Evolutionary conservation across 108 stramenopile species (phyloP).

Genomic region (Aureococcus anophagefferens): DNA sequence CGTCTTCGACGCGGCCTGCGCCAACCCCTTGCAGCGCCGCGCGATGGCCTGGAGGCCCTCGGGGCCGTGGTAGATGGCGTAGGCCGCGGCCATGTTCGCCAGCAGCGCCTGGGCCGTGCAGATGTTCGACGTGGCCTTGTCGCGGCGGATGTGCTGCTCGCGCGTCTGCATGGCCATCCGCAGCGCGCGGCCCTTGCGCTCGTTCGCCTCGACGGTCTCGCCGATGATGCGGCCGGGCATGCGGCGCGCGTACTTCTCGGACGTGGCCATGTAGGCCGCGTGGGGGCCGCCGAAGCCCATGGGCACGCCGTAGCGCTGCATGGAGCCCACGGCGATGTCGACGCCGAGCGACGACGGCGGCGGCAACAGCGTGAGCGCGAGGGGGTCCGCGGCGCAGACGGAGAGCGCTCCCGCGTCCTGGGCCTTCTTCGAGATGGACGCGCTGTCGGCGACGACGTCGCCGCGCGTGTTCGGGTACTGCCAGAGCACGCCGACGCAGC

Average conservation of each 20-base stretch:
- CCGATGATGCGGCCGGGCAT: constrained; percentile 98
- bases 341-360: constrained; percentile 87
- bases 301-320: constrained; percentile 97
- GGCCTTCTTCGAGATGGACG: constrained; percentile 19
- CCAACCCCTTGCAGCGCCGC: constrained; percentile 45
- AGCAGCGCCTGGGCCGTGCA: constrained; percentile 98
- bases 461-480: constrained; percentile 99
- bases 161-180: constrained; percentile 99
- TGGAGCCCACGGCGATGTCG: constrained; percentile 94
- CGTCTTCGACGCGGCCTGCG: constrained; percentile 18
- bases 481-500: constrained; percentile 77
- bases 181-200: constrained; percentile 73
- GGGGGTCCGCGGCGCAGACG: constrained; percentile 84
- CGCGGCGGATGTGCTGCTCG: constrained; percentile 94
- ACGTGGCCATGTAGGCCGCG: constrained; percentile 91
- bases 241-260: constrained; percentile 76
- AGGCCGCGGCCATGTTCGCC: constrained; percentile 98
- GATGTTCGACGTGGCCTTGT: constrained; percentile 98
- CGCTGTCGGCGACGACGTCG: not conserved
- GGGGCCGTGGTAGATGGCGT: constrained; percentile 98
- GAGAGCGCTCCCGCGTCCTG: constrained; percentile 73
- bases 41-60: constrained; percentile 81
- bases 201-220: constrained; percentile 17
- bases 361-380: constrained; percentile 79
- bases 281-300: constrained; percentile 99